Evolutionary conservation across 1,284 basidiomycete species (phyloP), one percentile per base, ranked within the genome.

Genomic region (Exsudoporus floridanus): DNA sequence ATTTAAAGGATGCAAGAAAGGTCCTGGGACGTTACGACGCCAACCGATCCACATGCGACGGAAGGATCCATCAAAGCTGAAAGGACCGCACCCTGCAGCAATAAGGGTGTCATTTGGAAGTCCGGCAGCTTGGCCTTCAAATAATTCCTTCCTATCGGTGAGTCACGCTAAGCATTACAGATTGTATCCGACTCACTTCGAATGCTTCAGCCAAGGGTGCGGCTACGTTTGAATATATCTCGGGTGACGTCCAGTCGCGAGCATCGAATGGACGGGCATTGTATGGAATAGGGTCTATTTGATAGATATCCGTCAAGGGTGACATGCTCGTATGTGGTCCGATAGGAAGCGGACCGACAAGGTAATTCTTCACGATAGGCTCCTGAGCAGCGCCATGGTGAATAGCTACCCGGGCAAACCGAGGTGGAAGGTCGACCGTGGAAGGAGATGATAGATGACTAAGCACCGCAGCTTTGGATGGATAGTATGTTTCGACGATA

Each of bases 1-100:
- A 56, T 78, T 78, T 23, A 84, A 62, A 5, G 81, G 76, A 47
- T 79, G 78, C 21, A 86, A 67, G 66, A 72, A 86, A 0, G 73
- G 70, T 0, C 81, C 82, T 5, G 82, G 70, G 3, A 72, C 65
- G 54, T 80, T 81, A 46, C 73, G 70, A 30, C 75, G 67, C 73
- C 78, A 79, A 5, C 73, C 72, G 28, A 81, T 57, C 82, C 80
- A 83, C 16, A 73, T 60, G 10, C 80, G 74, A 41, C 83, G 75
- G 73, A 82, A 86, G 12, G 73, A 69, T 7, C 84, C 83, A 57
- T 85, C 82, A 53, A 80, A 83, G 46, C 79, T 80, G 60, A 79
- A 77, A 1, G 83, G 83, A 0, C 75, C 80, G 41, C 65, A 66
- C 1, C 69, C 74, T 3, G 69, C 76, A 7, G 73, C 72, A 3